A percentile compares a stretch with the other conserved stretches of the same genome.
These are phyloP conservation scores for Trichoderma aggressivum DNA, from an alignment of 2,329 filamentous ascomycete species.

Conservation along the genomic window DNA sequence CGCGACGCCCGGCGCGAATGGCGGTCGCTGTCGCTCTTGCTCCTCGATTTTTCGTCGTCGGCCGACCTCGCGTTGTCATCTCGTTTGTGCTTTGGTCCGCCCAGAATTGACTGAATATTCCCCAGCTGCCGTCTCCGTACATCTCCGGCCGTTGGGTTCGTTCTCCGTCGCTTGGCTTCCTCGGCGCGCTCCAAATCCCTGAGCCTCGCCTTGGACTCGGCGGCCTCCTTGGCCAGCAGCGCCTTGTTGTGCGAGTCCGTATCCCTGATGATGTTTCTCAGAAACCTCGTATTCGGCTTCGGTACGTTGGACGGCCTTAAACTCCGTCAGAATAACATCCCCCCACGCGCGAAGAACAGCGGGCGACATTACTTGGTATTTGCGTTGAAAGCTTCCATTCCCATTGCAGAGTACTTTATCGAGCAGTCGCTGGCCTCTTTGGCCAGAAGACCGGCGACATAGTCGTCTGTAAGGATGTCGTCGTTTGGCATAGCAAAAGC, in stretches of 20 bases:
- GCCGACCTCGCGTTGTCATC: constrained; percentile 25
- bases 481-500: constrained; percentile 40
- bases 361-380: constrained; percentile 43
- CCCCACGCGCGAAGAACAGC: not conserved
- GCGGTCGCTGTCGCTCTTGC: not conserved
- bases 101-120: constrained; percentile 57
- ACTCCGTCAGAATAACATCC: constrained; percentile 16
- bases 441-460: constrained; percentile 74
- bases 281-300: constrained; percentile 88
- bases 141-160: constrained; percentile 46
- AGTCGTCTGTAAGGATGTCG: constrained; percentile 66
- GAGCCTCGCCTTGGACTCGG: constrained; percentile 71
- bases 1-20: constrained; percentile 12
- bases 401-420: constrained; percentile 70
- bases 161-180: constrained; percentile 42
- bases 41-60: constrained; percentile 19
- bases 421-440: constrained; percentile 75
- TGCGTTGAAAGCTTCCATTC: constrained; percentile 61
- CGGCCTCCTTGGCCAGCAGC: constrained; percentile 76
- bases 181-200: constrained; percentile 54
- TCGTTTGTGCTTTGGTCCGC: constrained; percentile 34
- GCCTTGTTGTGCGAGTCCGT: constrained; percentile 88
- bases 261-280: constrained; percentile 82
- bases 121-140: constrained; percentile 58
- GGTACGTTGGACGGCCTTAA: constrained; percentile 66